These are phyloP conservation scores for Aspergillus ochraceoroseus DNA, from an alignment of 2,329 filamentous ascomycete genomes.

Conservation along the genomic window DNA sequence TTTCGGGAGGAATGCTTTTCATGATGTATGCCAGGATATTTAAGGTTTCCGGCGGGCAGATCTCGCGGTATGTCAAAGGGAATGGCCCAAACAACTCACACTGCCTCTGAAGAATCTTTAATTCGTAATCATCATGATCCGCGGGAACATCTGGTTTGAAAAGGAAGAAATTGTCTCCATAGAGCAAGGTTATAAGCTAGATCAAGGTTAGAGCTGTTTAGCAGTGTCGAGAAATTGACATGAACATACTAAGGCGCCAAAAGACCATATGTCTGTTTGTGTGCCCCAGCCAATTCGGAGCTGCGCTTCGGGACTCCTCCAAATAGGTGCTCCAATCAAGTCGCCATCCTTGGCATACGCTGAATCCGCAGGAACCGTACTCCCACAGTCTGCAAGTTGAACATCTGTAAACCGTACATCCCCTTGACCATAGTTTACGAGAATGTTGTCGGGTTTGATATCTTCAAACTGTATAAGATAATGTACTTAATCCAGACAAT, in stretches of 20 bases:
- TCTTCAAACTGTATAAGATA: constrained; percentile 15
- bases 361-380: constrained; percentile 17
- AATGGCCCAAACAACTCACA: constrained; percentile 9
- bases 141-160: constrained; percentile 22
- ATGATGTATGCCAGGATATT: not conserved
- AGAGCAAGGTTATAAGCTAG: constrained; percentile 24
- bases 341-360: constrained; percentile 17
- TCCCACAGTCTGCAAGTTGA: constrained; percentile 24
- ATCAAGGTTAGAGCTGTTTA: no score
- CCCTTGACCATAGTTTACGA: constrained; percentile 20
- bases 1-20: no score
- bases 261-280: constrained; percentile 29
- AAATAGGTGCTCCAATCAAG: constrained; percentile 23
- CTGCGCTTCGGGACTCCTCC: constrained; percentile 25
- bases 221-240: no score
- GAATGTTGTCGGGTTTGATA: constrained; percentile 23
- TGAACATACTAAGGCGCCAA: constrained; percentile 21
- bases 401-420: constrained; percentile 21
- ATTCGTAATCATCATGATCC: constrained; percentile 23
- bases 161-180: constrained; percentile 19
- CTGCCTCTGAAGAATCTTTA: constrained; percentile 19
- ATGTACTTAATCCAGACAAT: constrained; percentile 13
- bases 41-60: no score
- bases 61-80: constrained; percentile 2
- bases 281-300: constrained; percentile 24